Percentiles rank a stretch among this genome's conserved stretches.
These are phyloP conservation scores for Nitzschia sp. DNA, from an alignment of 108 stramenopile species.

Conservation along the genomic window DNA sequence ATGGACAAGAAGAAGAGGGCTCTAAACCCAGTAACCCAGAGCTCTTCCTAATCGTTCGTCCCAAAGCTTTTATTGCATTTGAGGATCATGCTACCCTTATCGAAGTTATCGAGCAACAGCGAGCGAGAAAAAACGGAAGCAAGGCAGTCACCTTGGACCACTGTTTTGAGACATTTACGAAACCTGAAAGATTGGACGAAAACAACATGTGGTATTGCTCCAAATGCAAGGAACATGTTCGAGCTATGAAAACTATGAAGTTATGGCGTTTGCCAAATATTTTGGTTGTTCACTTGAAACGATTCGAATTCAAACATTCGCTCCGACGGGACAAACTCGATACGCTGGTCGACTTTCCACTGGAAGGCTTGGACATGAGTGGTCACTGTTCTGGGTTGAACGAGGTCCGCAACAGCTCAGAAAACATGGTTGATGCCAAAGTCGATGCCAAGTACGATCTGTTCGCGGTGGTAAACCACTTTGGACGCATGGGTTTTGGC, in stretches of 20 bases:
- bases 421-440: conserved; percentile 47
- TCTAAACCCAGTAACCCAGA: neutral
- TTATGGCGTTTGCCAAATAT: conserved; percentile 94
- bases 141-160: conserved; percentile 62
- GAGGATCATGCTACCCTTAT: conserved; percentile 33
- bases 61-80: conserved; percentile 26
- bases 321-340: conserved; percentile 87
- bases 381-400: conserved; percentile 38
- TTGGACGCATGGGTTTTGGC: conserved; percentile 94
- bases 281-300: conserved; percentile 94
- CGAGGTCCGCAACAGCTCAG: neutral
- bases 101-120: conserved; percentile 21
- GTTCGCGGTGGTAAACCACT: conserved; percentile 95
- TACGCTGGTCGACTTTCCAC: conserved; percentile 89
- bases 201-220: conserved; percentile 92
- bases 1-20: neutral
- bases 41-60: conserved; percentile 3
- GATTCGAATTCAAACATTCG: conserved; percentile 87
- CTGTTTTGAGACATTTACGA: conserved; percentile 76
- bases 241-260: conserved; percentile 93
- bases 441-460: conserved; percentile 89
- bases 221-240: conserved; percentile 85
- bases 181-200: conserved; percentile 87
- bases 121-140: conserved; percentile 19
- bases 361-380: conserved; percentile 77